These are phyloP conservation scores for Sporisorium iseilematis-ciliati DNA, from an alignment of 1,284 basidiomycete species.

Conservation along the genomic window DNA sequence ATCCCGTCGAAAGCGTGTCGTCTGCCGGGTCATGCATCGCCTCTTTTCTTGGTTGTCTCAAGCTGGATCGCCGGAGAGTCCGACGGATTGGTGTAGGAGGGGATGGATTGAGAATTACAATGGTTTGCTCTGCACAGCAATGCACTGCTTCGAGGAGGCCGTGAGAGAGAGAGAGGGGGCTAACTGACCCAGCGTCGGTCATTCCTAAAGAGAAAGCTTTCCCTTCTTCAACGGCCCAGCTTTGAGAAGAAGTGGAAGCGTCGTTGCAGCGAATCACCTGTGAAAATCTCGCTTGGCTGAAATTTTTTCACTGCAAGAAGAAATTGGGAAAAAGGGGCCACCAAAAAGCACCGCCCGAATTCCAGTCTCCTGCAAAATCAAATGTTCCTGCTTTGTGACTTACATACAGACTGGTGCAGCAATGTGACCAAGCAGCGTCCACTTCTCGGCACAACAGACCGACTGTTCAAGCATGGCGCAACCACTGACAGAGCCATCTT, in stretches of 20 bases:
- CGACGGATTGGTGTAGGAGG: neutral
- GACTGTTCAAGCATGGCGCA: too few species aligned
- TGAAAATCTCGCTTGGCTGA: conserved; percentile 1
- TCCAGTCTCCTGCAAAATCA: neutral
- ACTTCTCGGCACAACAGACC: too few species aligned
- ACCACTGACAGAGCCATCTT: too few species aligned
- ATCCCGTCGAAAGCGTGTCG: too few species aligned
- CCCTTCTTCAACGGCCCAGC: too few species aligned
- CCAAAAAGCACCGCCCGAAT: neutral
- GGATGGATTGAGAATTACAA: neutral
- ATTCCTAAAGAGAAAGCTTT: too few species aligned
- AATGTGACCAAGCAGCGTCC: neutral
- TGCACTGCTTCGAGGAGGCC: conserved; percentile 1
- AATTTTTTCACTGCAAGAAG: conserved; percentile 1
- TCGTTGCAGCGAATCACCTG: neutral
- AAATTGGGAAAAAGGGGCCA: neutral
- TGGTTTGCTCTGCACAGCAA: neutral
- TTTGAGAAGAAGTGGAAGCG: conserved; percentile 2
- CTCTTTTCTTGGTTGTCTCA: too few species aligned
- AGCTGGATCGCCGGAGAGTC: too few species aligned
- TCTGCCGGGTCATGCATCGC: too few species aligned
- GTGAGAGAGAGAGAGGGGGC: too few species aligned
- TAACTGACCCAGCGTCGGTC: too few species aligned
- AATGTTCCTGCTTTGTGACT: neutral
- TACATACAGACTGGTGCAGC: neutral